Evolutionary conservation across 179 eudicot genomes (phyloP).

Genomic region (Heliamphora pulchella): DNA sequence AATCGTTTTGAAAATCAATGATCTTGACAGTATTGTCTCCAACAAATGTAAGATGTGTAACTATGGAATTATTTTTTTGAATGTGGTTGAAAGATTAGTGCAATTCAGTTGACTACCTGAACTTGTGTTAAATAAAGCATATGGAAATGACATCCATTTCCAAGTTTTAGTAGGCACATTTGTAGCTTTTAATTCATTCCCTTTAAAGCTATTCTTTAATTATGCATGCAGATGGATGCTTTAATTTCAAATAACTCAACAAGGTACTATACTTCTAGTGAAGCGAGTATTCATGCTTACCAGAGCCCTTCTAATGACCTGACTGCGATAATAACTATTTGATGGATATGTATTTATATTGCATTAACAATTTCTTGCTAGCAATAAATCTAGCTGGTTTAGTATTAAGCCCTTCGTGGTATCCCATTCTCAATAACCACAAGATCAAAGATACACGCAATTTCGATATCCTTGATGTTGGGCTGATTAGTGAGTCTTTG

Average conservation of each 20-base stretch:
- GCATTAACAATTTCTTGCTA: background rate
- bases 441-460: conserved; percentile 62
- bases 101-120: background rate
- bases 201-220: background rate
- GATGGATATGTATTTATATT: conserved; percentile 56
- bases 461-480: conserved; percentile 65
- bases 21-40: too few relatives aligned
- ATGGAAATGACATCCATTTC: background rate
- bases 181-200: background rate
- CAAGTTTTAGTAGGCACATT: background rate
- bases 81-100: background rate
- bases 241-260: conserved; percentile 73
- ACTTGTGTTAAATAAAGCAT: background rate
- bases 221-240: conserved; percentile 70
- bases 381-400: background rate
- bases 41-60: background rate
- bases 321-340: conserved; percentile 78
- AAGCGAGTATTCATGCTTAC: conserved; percentile 94
- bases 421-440: conserved; percentile 37
- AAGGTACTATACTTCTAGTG: conserved; percentile 96
- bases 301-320: conserved; percentile 99
- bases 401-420: background rate
- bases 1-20: too few relatives aligned
- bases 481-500: conserved; percentile 78
- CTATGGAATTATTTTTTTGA: background rate